Evolutionary conservation across 2,329 filamentous ascomycete species (phyloP).

Genomic region (Zymoseptoria passerinii): DNA sequence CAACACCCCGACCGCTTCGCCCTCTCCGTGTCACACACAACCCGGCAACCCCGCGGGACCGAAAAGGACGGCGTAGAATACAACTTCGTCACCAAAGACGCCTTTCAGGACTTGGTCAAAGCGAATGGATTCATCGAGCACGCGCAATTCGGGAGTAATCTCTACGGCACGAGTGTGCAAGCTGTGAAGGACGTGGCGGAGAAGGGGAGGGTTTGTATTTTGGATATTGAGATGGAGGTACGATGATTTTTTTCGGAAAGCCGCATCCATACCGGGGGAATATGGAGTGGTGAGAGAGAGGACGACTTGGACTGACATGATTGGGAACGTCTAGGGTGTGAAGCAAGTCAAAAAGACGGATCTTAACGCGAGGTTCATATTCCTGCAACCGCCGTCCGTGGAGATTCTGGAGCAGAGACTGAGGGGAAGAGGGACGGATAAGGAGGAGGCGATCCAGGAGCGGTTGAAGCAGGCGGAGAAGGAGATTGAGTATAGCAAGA

Average conservation of each 20-base stretch:
- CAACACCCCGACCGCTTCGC: slow-evolving; percentile 59
- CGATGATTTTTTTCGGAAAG: slow-evolving; percentile 10
- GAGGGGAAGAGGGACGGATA: slow-evolving; percentile 68
- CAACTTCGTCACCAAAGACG: slow-evolving; percentile 61
- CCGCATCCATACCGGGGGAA: neutral
- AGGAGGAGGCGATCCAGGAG: slow-evolving; percentile 61
- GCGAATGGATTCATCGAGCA: slow-evolving; percentile 74
- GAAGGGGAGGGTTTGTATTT: slow-evolving; percentile 63
- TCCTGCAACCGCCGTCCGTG: slow-evolving; percentile 71
- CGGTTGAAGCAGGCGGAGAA: slow-evolving; percentile 62
- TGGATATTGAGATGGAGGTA: slow-evolving; percentile 97
- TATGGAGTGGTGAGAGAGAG: too few species aligned
- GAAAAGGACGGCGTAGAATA: slow-evolving; percentile 75
- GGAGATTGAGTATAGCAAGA: slow-evolving; percentile 66
- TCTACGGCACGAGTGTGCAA: slow-evolving; percentile 75
- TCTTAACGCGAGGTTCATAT: slow-evolving; percentile 71
- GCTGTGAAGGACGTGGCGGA: slow-evolving; percentile 68
- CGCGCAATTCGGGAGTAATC: slow-evolving; percentile 76
- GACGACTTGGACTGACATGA: neutral
- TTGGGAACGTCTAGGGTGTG: slow-evolving; percentile 51
- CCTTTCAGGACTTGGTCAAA: slow-evolving; percentile 61
- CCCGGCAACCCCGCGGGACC: slow-evolving; percentile 63
- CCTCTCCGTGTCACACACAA: slow-evolving; percentile 60
- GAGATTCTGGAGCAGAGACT: slow-evolving; percentile 67
- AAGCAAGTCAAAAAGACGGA: slow-evolving; percentile 79